Evolutionary conservation across 139 green algal genomes (phyloP).

Genomic region (Micractinium sp.): DNA sequence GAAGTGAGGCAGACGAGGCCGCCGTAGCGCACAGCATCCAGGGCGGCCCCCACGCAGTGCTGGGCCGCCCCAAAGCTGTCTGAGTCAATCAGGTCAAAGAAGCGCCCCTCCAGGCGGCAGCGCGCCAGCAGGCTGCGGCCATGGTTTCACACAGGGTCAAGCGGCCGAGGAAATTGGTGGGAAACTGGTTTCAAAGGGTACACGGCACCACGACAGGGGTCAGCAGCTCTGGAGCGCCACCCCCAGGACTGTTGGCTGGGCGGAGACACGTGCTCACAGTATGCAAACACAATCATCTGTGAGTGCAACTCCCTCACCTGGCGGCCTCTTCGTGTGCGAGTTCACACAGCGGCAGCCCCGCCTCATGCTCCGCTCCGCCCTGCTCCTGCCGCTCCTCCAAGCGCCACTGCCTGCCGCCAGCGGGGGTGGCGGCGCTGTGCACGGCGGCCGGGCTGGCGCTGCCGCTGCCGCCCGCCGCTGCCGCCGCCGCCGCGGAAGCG

Average conservation of each 20-base stretch:
- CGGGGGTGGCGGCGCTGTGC: not conserved
- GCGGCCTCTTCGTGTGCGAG: constrained; percentile 2
- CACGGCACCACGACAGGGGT: no score
- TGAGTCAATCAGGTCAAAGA: constrained; percentile 31
- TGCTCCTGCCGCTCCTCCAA: not conserved
- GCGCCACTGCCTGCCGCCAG: not conserved
- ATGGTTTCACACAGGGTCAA: no score
- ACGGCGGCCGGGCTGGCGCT: not conserved
- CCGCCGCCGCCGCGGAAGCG: not conserved
- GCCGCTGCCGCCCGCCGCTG: not conserved
- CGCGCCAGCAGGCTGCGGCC: constrained; percentile 18
- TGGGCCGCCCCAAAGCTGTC: constrained; percentile 14
- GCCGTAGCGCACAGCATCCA: constrained; percentile 9
- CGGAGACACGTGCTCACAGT: no score
- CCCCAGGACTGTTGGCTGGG: no score
- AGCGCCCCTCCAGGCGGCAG: constrained; percentile 1
- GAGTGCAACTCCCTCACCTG: not conserved
- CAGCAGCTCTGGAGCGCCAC: no score
- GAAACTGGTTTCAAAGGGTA: no score
- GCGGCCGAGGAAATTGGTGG: not conserved
- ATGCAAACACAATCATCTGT: no score
- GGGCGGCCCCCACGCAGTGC: not conserved
- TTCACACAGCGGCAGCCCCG: not conserved
- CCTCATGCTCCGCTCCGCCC: not conserved
- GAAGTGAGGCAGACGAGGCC: constrained; percentile 32